Base-by-base conservation (phyloP, 305 asterid genomes). In the Solanum hybrid region DNA sequence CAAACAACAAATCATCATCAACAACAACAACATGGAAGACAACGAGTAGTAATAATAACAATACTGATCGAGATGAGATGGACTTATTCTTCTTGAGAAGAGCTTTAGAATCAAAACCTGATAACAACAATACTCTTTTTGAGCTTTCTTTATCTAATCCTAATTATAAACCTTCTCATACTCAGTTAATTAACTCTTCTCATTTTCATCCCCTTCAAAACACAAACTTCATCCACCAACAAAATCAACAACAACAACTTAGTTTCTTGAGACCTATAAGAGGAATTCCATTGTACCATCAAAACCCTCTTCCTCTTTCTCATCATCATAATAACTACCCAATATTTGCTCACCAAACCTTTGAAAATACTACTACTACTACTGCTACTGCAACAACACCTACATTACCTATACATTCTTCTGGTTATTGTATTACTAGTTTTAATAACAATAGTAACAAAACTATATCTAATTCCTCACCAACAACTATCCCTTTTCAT, bases 261-360 rank as follows among this genome's bases (percentile, higher is more conserved):
- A 92, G 93, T 45, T 89, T 93, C 90, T 61, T 94, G 93, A 93
- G 92, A 89, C 98, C 98, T n/a, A 96, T 97, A 34, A 92, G 95
- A 91, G 99, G 99, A 78, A 94, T 97, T 80, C 99, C 99, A 7
- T 94, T 97, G 11, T 96, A 96, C 94, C 76, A 89, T 79, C 98
- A 95, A 90, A 94, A 93, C 94, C 93, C 95, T 85, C 76, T 38
- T 31, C 41, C 88, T 82, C 36, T 11, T 83, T 5, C 76, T 29
- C 31, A 22, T 32, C 94, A 92, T 33, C 93, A 92, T 34, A 90
- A 45, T 34, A 90, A 29, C 27, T 83, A 83, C 75, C 88, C 88
- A 45, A 45, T 89, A 72, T 81, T 85, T 85, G 7, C 77, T 57
- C 77, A 85, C 22, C 88, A 85, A 85, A 85, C 79, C 24, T 78